Conservation (phyloP, 495 filamentous ascomycete genomes). For the Pseudoneurospora amorphoporcata region DNA sequence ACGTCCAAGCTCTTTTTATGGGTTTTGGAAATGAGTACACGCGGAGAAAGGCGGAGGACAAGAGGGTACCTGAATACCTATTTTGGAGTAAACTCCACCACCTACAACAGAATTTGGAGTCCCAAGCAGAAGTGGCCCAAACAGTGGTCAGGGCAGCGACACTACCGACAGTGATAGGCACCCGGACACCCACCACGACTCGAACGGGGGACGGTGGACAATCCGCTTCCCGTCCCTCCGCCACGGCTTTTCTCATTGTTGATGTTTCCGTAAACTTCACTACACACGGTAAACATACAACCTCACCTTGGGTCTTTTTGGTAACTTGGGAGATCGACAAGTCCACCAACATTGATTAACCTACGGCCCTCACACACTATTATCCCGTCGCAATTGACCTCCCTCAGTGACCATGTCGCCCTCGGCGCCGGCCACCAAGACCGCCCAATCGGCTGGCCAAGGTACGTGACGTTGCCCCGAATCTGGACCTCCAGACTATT, state of each 20-base stretch:
- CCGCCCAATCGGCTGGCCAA: conserved; percentile 16
- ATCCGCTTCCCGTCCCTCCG: not conserved
- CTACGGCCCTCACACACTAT: not conserved
- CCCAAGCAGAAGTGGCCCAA: not conserved
- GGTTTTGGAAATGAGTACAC: not conserved
- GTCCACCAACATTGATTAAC: not conserved
- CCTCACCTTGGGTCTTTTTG: not conserved
- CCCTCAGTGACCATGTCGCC: conserved; percentile 17
- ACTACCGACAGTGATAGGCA: not conserved
- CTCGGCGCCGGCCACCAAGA: conserved; percentile 10
- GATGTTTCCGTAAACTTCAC: not conserved
- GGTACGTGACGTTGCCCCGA: conserved; percentile 10
- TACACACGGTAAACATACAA: not conserved
- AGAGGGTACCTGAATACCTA: not conserved
- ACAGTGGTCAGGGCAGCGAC: not conserved
- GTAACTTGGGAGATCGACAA: not conserved
- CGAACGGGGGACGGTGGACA: not conserved
- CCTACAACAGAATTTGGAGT: not conserved
- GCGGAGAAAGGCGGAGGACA: not conserved
- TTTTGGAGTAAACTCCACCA: not conserved
- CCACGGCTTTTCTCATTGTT: not conserved
- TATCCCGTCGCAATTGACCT: not conserved
- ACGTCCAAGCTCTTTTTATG: not conserved
- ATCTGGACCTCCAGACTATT: not conserved
- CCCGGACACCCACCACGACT: not conserved